A percentile compares a stretch with the other conserved stretches of the same genome.
Conservation (phyloP, 805 yeast genomes). For the Hanseniaspora pseudoguilliermondii region DNA sequence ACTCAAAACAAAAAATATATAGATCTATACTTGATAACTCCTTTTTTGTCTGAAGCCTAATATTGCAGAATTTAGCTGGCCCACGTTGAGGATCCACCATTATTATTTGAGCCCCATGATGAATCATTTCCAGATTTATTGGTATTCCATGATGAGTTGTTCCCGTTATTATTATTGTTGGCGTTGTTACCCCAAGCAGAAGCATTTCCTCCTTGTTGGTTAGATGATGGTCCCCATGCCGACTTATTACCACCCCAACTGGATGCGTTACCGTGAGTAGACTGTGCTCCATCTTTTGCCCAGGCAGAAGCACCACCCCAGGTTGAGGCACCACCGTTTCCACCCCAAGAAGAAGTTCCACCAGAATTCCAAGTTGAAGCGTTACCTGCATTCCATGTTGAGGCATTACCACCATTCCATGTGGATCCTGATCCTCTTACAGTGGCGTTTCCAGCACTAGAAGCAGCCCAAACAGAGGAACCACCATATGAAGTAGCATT, state of each 20-base stretch:
- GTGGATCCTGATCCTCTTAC: constrained; percentile 19
- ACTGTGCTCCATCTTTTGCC: constrained; percentile 36
- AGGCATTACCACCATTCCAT: constrained; percentile 24
- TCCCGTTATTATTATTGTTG: constrained; percentile 24
- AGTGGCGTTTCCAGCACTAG: constrained; percentile 35
- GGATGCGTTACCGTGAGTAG: constrained; percentile 31
- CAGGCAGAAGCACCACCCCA: constrained; percentile 36
- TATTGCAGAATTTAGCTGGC: not conserved
- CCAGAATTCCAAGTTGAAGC: constrained; percentile 31
- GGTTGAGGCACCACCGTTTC: constrained; percentile 23
- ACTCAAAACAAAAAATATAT: no score
- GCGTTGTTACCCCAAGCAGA: constrained; percentile 33
- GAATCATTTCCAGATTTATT: constrained; percentile 18
- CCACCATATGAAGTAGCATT: constrained; percentile 20
- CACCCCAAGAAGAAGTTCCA: constrained; percentile 20
- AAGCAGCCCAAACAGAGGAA: constrained; percentile 27
- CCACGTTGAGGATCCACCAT: constrained; percentile 9
- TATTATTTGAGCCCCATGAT: constrained; percentile 22
- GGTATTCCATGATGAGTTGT: constrained; percentile 31
- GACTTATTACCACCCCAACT: constrained; percentile 28
- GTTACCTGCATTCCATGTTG: constrained; percentile 38
- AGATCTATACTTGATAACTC: not conserved
- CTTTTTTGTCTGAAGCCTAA: not conserved
- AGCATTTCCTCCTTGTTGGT: constrained; percentile 29
- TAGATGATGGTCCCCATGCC: constrained; percentile 11